Evolutionary conservation across 192 early-diverging fungal genomes (phyloP), one percentile per base, ranked within the genome.

Genomic region (Coemansia sp.): DNA sequence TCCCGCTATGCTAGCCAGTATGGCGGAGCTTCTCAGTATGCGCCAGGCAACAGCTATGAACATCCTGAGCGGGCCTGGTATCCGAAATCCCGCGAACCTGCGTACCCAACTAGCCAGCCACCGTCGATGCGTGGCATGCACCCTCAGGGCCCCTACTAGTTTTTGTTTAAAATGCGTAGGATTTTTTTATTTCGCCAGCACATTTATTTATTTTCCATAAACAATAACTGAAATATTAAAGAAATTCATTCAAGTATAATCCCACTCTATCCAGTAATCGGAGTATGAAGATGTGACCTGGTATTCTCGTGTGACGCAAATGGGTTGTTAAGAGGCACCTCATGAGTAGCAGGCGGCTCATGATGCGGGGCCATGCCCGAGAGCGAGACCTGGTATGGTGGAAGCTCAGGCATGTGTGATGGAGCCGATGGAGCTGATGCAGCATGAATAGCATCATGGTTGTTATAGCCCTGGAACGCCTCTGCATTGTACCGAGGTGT

Each of bases 271-370:
- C 62, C 69, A 8, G 72, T 72, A 24, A 80, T 80, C 1, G 77
- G 77, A 23, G 68, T 80, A 39, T 80, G 65, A 3, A 80, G 54
- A 27, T 67, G 77, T 27, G 52, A 59, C 56, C 76, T 73, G n/a
- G 39, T n/a, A 2, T 17, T 39, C 12, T 23, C 43, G 9, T 55
- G 12, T 11, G 62, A 57, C 19, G 63, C 43, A 32, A 55, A 56
- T 15, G 61, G 61, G 11, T 55, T 55, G 62, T n/a, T n/a, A 11
- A 14, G 24, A 25, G 39, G 14, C 12, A 17, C 25, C 4, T 48
- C 41, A 9, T 64, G 38, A 19, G 24, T 41, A 17, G 23, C 37
- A 41, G 45, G 53, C 5, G 51, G 21, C 51, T 24, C 25, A 22
- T 53, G 51, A 21, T 57, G 53, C 15, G 54, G 14, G 29, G 48